Base-by-base conservation (phyloP, 805 yeast species). In the Starmerella bombicola region DNA sequence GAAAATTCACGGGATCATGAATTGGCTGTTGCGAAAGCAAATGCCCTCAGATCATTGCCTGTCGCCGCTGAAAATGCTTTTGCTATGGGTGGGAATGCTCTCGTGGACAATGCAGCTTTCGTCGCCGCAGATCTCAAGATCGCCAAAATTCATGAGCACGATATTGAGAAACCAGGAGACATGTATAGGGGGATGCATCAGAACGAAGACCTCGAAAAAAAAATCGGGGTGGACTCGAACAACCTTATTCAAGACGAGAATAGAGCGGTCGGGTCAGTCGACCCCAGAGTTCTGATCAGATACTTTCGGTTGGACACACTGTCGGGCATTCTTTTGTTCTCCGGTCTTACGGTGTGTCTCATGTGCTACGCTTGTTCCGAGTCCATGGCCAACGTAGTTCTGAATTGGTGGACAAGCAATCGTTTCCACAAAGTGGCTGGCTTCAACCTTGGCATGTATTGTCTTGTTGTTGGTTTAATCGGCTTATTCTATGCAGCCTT, bases 371-470 rank as follows among this genome's bases (percentile, higher is more conserved):
- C 78, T 20, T 61, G 61, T 71, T 30, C 69, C 71, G 40, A 48
- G 37, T 35, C 46, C 24, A 38, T 57, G 57, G 42, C 52, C 10
- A 37, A 47, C 12, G 50, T 50, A 6, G 44, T 76, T 54, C 67
- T 84, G 41, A 76, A 91, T 1, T 84, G 78, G 60, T 83, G 95
- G 95, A 66, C 77, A 6, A 68, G 65, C 19, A 46, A 64, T 25
- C 8, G 17, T 10, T 81, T 78, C 54, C 43, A 62, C 3, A 57
- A 57, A 42, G 40, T 69, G 4, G 63, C 67, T 40, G 69, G 73
- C 0, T 76, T 76, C 53, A 80, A 81, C 61, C 76, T 79, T 57
- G 93, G 91, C 1, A 52, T 82, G 35, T 62, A 56, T 33, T 30
- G 45, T 38, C 18, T 45, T n/a, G 42, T 28, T 17, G 48, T 41